phyloP scores from a whole-genome alignment of 441 rosid species.

The Erodium texanum region DNA sequence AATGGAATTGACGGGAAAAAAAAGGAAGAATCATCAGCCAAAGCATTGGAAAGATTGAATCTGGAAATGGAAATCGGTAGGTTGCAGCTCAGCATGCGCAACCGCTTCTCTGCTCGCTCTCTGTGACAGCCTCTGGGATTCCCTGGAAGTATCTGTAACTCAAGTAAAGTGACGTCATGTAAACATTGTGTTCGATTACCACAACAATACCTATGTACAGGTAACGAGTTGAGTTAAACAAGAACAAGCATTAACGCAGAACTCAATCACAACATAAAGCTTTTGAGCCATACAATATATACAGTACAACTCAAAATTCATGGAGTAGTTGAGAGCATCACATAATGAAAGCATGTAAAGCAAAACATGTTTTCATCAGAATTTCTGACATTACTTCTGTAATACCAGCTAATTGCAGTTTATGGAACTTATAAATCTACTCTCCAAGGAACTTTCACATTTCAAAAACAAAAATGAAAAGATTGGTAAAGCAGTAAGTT shows the following conservation, averaged over 20 bases:
- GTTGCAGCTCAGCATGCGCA: slow-evolving; percentile 59
- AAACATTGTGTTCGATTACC: too few relatives aligned
- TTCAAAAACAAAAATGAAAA: too few relatives aligned
- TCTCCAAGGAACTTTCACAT: too few relatives aligned
- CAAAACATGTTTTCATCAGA: too few relatives aligned
- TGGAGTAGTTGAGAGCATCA: too few relatives aligned
- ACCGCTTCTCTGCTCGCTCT: slow-evolving; percentile 76
- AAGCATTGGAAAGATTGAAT: not conserved
- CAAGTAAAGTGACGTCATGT: too few relatives aligned
- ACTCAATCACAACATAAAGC: not conserved
- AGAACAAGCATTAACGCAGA: not conserved
- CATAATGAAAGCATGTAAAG: too few relatives aligned
- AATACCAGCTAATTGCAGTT: too few relatives aligned
- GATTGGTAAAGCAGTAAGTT: too few relatives aligned
- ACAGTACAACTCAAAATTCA: too few relatives aligned
- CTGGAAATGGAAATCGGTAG: not conserved
- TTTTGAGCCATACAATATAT: not conserved
- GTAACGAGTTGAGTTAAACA: not conserved
- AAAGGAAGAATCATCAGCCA: not conserved
- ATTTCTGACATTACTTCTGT: too few relatives aligned
- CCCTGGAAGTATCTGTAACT: slow-evolving; percentile 69
- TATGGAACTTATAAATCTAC: too few relatives aligned
- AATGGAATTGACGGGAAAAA: not conserved
- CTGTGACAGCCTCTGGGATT: slow-evolving; percentile 42
- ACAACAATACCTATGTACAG: not conserved